Base-by-base conservation (phyloP, 1,284 basidiomycete species). In the Cryptococcus sp. region DNA sequence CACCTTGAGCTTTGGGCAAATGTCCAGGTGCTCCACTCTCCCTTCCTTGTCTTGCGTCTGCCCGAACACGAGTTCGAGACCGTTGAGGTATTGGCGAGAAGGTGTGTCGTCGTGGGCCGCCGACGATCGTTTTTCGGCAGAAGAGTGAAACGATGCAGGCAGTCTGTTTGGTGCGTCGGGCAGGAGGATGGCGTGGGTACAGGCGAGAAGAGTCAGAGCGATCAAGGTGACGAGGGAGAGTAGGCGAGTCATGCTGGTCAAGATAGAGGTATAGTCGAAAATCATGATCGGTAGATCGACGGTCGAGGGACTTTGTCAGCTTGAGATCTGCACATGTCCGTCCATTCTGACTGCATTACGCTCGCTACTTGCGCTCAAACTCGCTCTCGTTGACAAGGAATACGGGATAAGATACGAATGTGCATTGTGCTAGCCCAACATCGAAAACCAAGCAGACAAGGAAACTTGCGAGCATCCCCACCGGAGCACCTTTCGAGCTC, bases 1-100 rank as follows among this genome's bases (percentile, higher is more conserved):
- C 11, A 62, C 58, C 6, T 50, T 48, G 14, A 62, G 44, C 23
- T 54, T 35, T 6, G 60, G 60, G 34, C 60, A 62, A 12, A 58
- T 53, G 32, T 46, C 43, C 7, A 44, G n/a, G 32, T 14, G n/a
- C 28, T 23, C 21, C 14, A 31, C 18, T 6, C 24, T 22, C 9
- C n/a, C 43, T 21, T 5, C 24, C n/a, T 10, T 21, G 14, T 21
- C 39, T 40, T 22, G 18, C n/a, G 6, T 9, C n/a, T 31, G 28
- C 14, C 28, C 28, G 14, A 31, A 14, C 28, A 31, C 28, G 9
- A 31, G 14, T 7, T 14, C 28, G 9, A 31, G 14, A 14, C 28
- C 28, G 28, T 31, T 31, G 9, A 31, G 14, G 28, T 31, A 31
- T 7, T 7, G 18, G 9, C 18, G 14, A 19, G 34, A 7, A 18